Evolutionary conservation across 208 protist genomes (phyloP).

Genomic region (Leptomonas pyrrhocoris): DNA sequence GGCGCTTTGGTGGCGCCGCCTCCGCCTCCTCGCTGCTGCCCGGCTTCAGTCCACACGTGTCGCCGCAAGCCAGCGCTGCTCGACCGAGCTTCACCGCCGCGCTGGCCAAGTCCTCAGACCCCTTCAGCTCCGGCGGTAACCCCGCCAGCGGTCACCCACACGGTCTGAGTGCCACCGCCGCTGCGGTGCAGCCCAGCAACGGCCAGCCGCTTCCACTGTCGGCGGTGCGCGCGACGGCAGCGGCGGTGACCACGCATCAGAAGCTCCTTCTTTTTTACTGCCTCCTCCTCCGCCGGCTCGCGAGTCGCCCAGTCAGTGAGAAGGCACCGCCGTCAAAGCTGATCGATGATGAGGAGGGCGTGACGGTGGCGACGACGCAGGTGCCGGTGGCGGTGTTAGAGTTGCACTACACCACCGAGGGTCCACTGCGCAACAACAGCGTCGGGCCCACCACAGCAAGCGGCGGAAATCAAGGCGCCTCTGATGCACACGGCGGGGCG

Average conservation of each 20-base stretch:
- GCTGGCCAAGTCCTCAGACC: constrained; percentile 15
- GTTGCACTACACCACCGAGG: constrained; percentile 44
- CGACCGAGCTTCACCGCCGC: constrained; percentile 17
- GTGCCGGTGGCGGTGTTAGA: constrained; percentile 61
- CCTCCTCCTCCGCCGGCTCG: constrained; percentile 43
- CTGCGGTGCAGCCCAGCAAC: neutral
- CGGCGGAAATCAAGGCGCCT: neutral
- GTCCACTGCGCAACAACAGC: constrained; percentile 25
- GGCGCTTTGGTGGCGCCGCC: constrained; percentile 12
- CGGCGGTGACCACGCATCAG: constrained; percentile 35
- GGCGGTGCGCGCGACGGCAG: constrained; percentile 11
- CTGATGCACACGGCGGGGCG: constrained; percentile 6
- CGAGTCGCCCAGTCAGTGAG: constrained; percentile 3
- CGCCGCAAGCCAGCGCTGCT: neutral
- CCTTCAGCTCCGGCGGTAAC: neutral
- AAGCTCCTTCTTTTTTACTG: constrained; percentile 57
- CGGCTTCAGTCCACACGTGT: constrained; percentile 6
- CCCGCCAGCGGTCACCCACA: constrained; percentile 2
- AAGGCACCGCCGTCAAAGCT: constrained; percentile 3
- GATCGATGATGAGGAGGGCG: constrained; percentile 7
- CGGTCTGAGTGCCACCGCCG: neutral
- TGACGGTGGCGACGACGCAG: constrained; percentile 2
- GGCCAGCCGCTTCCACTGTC: neutral
- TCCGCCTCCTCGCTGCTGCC: constrained; percentile 12
- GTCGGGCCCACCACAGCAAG: constrained; percentile 3